These are phyloP conservation scores for Knoxdaviesia proteae DNA, from an alignment of 2,329 filamentous ascomycete species.

Conservation along the genomic window DNA sequence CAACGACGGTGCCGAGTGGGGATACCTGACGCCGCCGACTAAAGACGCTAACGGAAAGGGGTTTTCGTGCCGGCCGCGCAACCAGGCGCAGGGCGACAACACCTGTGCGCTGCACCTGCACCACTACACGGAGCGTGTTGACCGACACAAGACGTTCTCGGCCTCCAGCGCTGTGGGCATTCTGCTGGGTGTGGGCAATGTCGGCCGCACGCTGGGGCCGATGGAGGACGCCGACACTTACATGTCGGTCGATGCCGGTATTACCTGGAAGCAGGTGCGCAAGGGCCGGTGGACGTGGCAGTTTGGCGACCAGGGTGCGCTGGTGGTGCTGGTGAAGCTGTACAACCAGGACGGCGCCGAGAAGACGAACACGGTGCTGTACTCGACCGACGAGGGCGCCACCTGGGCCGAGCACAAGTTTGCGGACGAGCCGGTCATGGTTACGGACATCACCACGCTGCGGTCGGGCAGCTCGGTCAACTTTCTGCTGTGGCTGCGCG, in stretches of 20 bases:
- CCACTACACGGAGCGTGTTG: conserved; percentile 76
- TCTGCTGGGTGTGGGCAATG: conserved; percentile 82
- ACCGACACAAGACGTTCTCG: conserved; percentile 70
- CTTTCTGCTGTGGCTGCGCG: conserved; percentile 63
- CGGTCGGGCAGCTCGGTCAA: conserved; percentile 77
- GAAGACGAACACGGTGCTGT: conserved; percentile 48
- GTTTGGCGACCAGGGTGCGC: conserved; percentile 84
- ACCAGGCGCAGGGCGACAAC: conserved; percentile 30
- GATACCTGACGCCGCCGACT: conserved; percentile 48
- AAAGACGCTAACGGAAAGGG: conserved; percentile 50
- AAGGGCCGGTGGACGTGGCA: conserved; percentile 86
- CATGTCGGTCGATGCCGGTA: conserved; percentile 75
- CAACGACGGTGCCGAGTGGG: conserved; percentile 86
- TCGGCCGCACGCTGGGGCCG: conserved; percentile 47
- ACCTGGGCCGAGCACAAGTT: conserved; percentile 65
- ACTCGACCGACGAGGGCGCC: conserved; percentile 61
- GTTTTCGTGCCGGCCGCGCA: conserved; percentile 36
- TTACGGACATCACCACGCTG: conserved; percentile 70
- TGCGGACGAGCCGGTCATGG: conserved; percentile 44
- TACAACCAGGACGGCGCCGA: conserved; percentile 36
- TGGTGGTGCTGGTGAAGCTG: conserved; percentile 62
- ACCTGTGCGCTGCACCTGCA: conserved; percentile 82
- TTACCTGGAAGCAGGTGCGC: conserved; percentile 68
- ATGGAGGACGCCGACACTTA: conserved; percentile 68
- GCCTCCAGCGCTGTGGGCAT: conserved; percentile 74